A percentile compares a stretch with the other conserved stretches of the same genome.
These are phyloP conservation scores for Botrytis pseudocinerea DNA, from an alignment of 2,329 filamentous ascomycete genomes.

Conservation along the genomic window DNA sequence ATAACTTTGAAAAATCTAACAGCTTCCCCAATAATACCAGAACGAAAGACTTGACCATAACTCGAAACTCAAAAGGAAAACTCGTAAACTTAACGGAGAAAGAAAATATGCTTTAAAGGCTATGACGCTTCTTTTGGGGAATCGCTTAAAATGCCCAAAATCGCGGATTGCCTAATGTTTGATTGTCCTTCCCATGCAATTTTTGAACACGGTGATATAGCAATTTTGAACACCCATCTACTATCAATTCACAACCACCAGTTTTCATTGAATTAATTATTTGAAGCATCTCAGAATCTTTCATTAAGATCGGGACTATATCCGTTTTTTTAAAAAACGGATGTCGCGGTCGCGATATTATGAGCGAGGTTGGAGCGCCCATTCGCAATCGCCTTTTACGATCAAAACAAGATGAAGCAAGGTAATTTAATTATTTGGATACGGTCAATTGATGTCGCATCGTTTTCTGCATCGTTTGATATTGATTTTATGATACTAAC, in stretches of 20 bases:
- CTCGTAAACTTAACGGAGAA: not conserved
- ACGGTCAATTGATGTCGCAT: conserved; percentile 32
- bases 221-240: conserved; percentile 33
- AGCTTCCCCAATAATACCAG: conserved; percentile 2
- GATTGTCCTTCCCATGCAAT: conserved; percentile 20
- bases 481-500: conserved; percentile 37
- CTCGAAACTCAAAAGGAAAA: conserved; percentile 8
- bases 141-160: conserved; percentile 19
- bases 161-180: conserved; percentile 11
- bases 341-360: conserved; percentile 69
- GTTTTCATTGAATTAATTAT: conserved; percentile 34
- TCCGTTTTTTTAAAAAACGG: conserved; percentile 66
- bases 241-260: conserved; percentile 28
- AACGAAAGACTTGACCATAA: conserved; percentile 2
- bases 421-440: conserved; percentile 48
- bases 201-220: conserved; percentile 21
- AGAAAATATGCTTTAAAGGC: conserved; percentile 10
- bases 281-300: conserved; percentile 39
- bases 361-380: conserved; percentile 69
- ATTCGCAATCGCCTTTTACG: conserved; percentile 66
- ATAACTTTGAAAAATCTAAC: not conserved
- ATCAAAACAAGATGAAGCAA: conserved; percentile 63
- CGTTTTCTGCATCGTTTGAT: conserved; percentile 32
- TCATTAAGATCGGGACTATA: conserved; percentile 45
- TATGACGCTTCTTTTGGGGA: not conserved